Conservation (phyloP, 2,329 filamentous ascomycete species). For the Fusarium torulosum region DNA sequence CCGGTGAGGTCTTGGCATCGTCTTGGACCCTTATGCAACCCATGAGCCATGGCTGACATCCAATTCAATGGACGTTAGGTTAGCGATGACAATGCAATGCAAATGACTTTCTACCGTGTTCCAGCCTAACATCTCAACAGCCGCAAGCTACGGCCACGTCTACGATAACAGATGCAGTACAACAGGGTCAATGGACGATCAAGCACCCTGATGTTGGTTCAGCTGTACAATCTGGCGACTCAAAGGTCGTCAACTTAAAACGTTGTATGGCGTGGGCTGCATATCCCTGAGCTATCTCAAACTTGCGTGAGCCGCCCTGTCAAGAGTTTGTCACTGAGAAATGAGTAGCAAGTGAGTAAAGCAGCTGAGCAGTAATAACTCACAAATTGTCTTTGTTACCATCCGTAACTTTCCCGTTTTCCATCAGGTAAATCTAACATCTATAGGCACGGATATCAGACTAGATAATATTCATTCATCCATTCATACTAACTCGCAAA, state of each 20-base stretch:
- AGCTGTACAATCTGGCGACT: conserved; percentile 11
- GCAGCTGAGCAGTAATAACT: too few species aligned
- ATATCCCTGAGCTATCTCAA: conserved; percentile 41
- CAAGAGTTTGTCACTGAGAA: background rate
- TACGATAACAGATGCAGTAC: conserved; percentile 28
- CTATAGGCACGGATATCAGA: background rate
- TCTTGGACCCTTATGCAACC: conserved; percentile 38
- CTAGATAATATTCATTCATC: background rate
- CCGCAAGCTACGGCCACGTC: conserved; percentile 20
- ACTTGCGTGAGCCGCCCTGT: conserved; percentile 19
- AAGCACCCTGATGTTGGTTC: conserved; percentile 11
- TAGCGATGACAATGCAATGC: conserved; percentile 1
- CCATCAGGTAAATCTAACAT: background rate
- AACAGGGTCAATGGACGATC: conserved; percentile 21
- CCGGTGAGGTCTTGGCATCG: conserved; percentile 15
- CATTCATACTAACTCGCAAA: conserved; percentile 2
- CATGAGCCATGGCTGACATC: conserved; percentile 31
- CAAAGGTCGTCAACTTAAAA: conserved; percentile 42
- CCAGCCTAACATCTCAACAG: conserved; percentile 20
- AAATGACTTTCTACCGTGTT: conserved; percentile 21
- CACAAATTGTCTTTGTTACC: too few species aligned
- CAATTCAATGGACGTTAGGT: too few species aligned
- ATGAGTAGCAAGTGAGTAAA: background rate
- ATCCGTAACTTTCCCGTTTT: too few species aligned
- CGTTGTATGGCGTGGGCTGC: conserved; percentile 34